Conservation (phyloP, 441 rosid species). For the Euphorbia corollata region DNA sequence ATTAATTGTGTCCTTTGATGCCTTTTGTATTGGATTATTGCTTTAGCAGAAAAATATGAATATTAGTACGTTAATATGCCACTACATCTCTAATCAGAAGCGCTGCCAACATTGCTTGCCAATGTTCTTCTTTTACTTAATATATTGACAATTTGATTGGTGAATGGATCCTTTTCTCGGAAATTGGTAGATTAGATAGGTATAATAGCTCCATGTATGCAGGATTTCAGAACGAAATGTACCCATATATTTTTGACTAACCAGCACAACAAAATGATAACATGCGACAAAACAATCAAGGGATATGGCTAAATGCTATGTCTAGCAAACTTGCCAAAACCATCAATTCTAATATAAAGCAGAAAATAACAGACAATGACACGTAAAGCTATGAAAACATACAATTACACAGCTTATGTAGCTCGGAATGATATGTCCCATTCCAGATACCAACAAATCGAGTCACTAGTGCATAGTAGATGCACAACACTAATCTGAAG, state of each 20-base stretch:
- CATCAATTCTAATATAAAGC: no score
- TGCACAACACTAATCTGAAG: neutral
- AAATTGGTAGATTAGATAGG: neutral
- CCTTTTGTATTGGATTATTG: neutral
- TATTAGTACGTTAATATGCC: neutral
- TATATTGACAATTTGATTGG: neutral
- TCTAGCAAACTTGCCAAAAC: no score
- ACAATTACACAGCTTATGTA: no score
- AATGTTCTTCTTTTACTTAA: neutral
- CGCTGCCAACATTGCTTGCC: neutral
- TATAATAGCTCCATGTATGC: neutral
- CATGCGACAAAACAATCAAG: no score
- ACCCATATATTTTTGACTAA: no score
- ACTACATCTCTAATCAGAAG: neutral
- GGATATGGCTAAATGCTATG: no score
- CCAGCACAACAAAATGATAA: no score
- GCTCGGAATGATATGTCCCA: no score
- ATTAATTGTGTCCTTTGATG: neutral
- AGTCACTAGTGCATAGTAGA: constrained; percentile 1
- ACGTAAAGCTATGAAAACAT: no score
- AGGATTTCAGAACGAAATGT: no score
- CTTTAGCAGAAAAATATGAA: neutral
- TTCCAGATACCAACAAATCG: neutral
- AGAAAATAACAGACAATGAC: no score
- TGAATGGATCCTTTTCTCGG: neutral